Evolutionary conservation across 257 asterid genomes (phyloP).

Genomic region (Gentiana dahurica): DNA sequence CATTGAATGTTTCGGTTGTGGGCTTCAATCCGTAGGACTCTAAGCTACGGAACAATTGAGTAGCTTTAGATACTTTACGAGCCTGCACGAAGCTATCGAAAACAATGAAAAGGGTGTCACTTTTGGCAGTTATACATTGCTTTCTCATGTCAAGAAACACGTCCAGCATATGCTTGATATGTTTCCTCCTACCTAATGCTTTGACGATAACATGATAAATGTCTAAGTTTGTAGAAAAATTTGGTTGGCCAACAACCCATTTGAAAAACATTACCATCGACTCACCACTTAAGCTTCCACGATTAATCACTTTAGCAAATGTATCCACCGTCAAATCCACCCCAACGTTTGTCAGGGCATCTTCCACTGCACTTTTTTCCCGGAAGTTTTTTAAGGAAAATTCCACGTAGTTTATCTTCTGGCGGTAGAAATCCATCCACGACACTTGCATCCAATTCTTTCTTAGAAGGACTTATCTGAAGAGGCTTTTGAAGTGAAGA

Average conservation of each 20-base stretch:
- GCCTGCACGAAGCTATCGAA: slow-evolving; percentile 62
- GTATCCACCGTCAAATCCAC: slow-evolving; percentile 42
- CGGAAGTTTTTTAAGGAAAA: slow-evolving; percentile 55
- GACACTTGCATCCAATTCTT: slow-evolving; percentile 11
- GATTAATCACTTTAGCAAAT: slow-evolving; percentile 49
- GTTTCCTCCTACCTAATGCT: slow-evolving; percentile 69
- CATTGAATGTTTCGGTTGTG: slow-evolving; percentile 35
- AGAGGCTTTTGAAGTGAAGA: slow-evolving; percentile 17
- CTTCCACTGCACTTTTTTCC: slow-evolving; percentile 32
- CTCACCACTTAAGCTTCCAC: slow-evolving; percentile 54
- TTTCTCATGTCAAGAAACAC: slow-evolving; percentile 38
- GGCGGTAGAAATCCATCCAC: slow-evolving; percentile 58
- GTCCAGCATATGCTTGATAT: slow-evolving; percentile 51
- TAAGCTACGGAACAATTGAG: slow-evolving; percentile 34
- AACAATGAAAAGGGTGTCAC: slow-evolving; percentile 44
- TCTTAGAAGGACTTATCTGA: slow-evolving; percentile 3
- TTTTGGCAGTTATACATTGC: slow-evolving; percentile 29
- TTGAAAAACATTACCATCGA: slow-evolving; percentile 48
- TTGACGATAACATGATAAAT: slow-evolving; percentile 40
- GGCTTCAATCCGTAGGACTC: slow-evolving; percentile 45
- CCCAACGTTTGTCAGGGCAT: slow-evolving; percentile 40
- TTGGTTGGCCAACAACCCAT: slow-evolving; percentile 57
- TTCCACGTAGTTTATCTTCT: slow-evolving; percentile 74
- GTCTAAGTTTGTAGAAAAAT: slow-evolving; percentile 15
- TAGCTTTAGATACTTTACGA: slow-evolving; percentile 48